phyloP scores from a whole-genome alignment of 1,139 yeast genomes.

The Scheffersomyces quercinus region DNA sequence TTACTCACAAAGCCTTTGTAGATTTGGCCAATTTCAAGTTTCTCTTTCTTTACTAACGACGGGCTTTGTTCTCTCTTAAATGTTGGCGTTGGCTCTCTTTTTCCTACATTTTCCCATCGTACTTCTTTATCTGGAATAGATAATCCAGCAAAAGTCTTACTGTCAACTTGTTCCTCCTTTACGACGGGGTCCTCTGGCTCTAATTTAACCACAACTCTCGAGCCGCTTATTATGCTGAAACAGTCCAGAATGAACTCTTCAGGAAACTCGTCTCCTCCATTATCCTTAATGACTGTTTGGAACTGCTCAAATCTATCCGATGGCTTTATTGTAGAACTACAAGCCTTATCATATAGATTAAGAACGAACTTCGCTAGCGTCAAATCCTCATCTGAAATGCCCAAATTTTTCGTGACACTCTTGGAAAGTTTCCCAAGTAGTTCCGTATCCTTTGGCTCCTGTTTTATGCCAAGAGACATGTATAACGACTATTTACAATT shows the following conservation, averaged over 20 bases:
- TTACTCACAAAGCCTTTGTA: constrained; percentile 63
- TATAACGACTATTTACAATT: no score
- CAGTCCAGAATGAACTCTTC: constrained; percentile 39
- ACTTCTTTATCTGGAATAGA: background rate
- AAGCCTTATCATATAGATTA: constrained; percentile 40
- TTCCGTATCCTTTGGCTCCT: background rate
- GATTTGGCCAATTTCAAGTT: constrained; percentile 42
- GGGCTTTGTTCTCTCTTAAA: constrained; percentile 1
- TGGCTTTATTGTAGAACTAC: constrained; percentile 12
- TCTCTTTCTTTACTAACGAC: constrained; percentile 1
- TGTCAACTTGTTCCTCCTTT: background rate
- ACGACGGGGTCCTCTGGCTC: background rate
- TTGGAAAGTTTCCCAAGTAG: background rate
- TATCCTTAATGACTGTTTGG: constrained; percentile 42
- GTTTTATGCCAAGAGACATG: background rate
- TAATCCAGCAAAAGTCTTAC: constrained; percentile 3
- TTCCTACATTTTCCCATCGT: background rate
- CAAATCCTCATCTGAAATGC: constrained; percentile 34
- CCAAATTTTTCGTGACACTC: constrained; percentile 9
- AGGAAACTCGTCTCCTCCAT: constrained; percentile 68
- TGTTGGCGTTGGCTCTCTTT: constrained; percentile 1
- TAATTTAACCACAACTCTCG: constrained; percentile 15
- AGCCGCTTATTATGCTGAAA: constrained; percentile 25
- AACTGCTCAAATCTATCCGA: constrained; percentile 33
- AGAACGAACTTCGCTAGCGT: constrained; percentile 60